phyloP scores from a whole-genome alignment of 805 yeast genomes.

The Clavispora asparagi region DNA sequence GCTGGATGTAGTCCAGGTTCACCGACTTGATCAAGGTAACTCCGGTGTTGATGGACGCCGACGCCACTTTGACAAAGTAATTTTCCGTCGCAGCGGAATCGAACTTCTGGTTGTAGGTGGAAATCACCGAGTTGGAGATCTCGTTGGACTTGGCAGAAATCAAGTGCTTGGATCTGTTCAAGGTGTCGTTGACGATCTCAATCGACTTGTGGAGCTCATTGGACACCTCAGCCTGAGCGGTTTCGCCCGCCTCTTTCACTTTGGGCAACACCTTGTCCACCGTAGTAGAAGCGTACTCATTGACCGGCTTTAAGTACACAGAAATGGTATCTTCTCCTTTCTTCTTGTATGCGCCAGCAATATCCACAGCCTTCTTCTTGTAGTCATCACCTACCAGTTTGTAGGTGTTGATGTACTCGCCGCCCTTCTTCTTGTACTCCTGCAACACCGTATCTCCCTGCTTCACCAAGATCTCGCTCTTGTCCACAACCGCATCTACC shows the following conservation, averaged over 20 bases:
- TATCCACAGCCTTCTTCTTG: conserved; percentile 6
- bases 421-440: conserved; percentile 3
- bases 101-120: conserved; percentile 33
- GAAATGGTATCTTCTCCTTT: conserved; percentile 12
- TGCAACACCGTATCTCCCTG: background rate
- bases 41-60: conserved; percentile 33
- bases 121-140: conserved; percentile 24
- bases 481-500: conserved; percentile 16
- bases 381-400: conserved; percentile 7
- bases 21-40: conserved; percentile 26
- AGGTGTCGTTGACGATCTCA: conserved; percentile 18
- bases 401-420: conserved; percentile 6
- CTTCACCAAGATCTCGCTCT: background rate
- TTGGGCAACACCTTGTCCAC: conserved; percentile 26
- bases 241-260: conserved; percentile 11
- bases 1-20: conserved; percentile 33
- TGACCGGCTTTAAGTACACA: conserved; percentile 20
- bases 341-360: conserved; percentile 5
- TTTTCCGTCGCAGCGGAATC: conserved; percentile 21
- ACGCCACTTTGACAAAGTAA: conserved; percentile 27
- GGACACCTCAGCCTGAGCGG: conserved; percentile 11
- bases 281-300: conserved; percentile 20
- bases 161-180: conserved; percentile 18
- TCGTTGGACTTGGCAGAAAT: conserved; percentile 24
- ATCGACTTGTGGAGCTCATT: conserved; percentile 18